These are phyloP conservation scores for Solanum clarkiae DNA, from an alignment of 257 asterid species.

Conservation along the genomic window DNA sequence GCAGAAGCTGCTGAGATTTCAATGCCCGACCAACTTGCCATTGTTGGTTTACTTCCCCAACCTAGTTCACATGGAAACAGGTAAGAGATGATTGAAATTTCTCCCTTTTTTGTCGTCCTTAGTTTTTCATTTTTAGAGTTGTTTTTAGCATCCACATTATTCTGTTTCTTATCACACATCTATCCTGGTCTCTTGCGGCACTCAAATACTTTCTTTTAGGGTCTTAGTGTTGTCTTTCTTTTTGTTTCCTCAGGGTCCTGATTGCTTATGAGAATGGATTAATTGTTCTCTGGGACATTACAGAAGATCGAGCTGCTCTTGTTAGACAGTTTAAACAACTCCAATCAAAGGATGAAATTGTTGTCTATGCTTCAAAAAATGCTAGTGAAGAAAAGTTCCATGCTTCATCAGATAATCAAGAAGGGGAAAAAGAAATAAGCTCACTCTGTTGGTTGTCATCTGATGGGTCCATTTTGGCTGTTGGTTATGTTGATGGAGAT, in stretches of 20 bases:
- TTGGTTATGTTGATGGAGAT: slow-evolving; percentile 97
- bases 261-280: slow-evolving; percentile 86
- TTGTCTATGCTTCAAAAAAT: slow-evolving; percentile 34
- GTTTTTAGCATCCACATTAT: background rate
- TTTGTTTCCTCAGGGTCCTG: slow-evolving; percentile 50
- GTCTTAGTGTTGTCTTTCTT: background rate
- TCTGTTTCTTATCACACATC: background rate
- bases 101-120: background rate
- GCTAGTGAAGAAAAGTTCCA: slow-evolving; percentile 19
- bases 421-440: slow-evolving; percentile 76
- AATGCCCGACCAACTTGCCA: slow-evolving; percentile 50
- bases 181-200: background rate
- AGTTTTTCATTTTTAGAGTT: background rate
- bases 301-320: slow-evolving; percentile 68
- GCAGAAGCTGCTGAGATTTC: slow-evolving; percentile 71
- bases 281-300: slow-evolving; percentile 86
- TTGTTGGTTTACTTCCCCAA: slow-evolving; percentile 85
- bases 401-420: slow-evolving; percentile 42
- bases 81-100: slow-evolving; percentile 19
- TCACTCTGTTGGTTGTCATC: slow-evolving; percentile 92
- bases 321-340: slow-evolving; percentile 60
- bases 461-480: slow-evolving; percentile 88
- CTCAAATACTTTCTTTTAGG: background rate
- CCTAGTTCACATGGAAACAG: slow-evolving; percentile 81
- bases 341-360: slow-evolving; percentile 37